Base-by-base conservation (phyloP, 108 stramenopile species). In the Cylindrotheca fusiformis region DNA sequence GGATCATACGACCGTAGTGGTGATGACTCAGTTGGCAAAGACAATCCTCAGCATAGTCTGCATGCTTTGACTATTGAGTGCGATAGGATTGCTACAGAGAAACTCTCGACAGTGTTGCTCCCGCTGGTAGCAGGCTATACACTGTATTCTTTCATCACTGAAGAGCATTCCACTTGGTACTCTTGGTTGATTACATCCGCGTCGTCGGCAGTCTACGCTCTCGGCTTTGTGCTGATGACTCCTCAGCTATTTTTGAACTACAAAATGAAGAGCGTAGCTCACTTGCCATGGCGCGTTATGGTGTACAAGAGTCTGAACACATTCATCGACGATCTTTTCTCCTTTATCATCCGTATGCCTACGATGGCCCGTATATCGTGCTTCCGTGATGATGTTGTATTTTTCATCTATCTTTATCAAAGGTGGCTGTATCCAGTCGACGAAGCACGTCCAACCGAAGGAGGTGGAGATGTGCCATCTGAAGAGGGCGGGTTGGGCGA, bases 281-380 rank as follows among this genome's bases (percentile, higher is more conserved):
- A 93, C 60, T 65, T 93, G 36, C 91, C 89, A n/a, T 95, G 94
- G 94, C 59, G 80, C 53, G 91, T 95, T 20, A 58, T 97, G 64
- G 77, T 81, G 22, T 97, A 95, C 80, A 88, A 89, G 55, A 91
- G 87, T 69, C 64, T 97, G 47, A 97, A 97, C 65, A 97, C 96
- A 2, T 91, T 95, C 55, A 95, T 97, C 71, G 96, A 96, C 61
- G 97, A 97, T 65, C 82, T 97, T 19, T 97, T 97, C 54, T 93
- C 95, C 0, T 97, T 97, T 62, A 87, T 97, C 63, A 96, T 97
- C 47, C 80, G 94, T 41, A 97, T 97, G 97, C 97, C 97, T 30
- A 93, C 90, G 12, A 96, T 97, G 97, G 95, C 95, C 26, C 74
- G 97, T 50, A 77, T 97, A 48, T 80, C 83, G 60, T 96, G 95